These are phyloP conservation scores for Setaria viridis DNA, from an alignment of 202 grass and related monocot species.

Conservation along the genomic window DNA sequence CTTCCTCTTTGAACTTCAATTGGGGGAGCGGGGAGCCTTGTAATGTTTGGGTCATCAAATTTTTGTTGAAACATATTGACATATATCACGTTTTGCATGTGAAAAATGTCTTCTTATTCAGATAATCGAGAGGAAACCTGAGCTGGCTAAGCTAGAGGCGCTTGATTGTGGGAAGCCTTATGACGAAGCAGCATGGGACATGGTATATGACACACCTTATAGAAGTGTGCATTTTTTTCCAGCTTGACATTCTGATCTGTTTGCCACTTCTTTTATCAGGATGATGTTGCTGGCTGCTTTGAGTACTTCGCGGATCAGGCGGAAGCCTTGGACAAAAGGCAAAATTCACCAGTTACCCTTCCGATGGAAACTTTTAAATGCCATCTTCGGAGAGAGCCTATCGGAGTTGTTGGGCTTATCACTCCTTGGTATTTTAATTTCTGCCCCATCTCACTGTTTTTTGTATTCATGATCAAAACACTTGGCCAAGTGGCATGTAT, in stretches of 20 bases:
- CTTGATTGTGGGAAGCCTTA: slow-evolving; percentile 97
- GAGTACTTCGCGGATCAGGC: slow-evolving; percentile 89
- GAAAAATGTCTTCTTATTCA: slow-evolving; percentile 33
- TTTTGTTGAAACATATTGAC: slow-evolving; percentile 1
- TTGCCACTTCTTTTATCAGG: slow-evolving; percentile 56
- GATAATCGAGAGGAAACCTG: slow-evolving; percentile 89
- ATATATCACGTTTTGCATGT: neutral
- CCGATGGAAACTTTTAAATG: slow-evolving; percentile 92
- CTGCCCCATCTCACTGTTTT: neutral
- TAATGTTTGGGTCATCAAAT: neutral
- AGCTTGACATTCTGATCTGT: slow-evolving; percentile 25
- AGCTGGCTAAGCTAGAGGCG: slow-evolving; percentile 81
- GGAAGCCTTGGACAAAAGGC: slow-evolving; percentile 86
- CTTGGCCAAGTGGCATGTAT: neutral
- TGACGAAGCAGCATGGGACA: slow-evolving; percentile 97
- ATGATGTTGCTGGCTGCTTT: slow-evolving; percentile 98
- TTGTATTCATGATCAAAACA: neutral
- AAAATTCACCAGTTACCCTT: slow-evolving; percentile 78
- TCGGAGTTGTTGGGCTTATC: slow-evolving; percentile 95
- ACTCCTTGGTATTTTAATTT: slow-evolving; percentile 79
- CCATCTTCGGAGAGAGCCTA: slow-evolving; percentile 81
- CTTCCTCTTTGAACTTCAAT: neutral
- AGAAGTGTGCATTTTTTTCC: neutral
- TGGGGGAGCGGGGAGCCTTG: neutral
- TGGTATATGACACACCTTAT: slow-evolving; percentile 54